A percentile compares a stretch with the other conserved stretches of the same genome.
Conservation (phyloP, 176 grass and related monocot species). For the Ensete ventricosum region DNA sequence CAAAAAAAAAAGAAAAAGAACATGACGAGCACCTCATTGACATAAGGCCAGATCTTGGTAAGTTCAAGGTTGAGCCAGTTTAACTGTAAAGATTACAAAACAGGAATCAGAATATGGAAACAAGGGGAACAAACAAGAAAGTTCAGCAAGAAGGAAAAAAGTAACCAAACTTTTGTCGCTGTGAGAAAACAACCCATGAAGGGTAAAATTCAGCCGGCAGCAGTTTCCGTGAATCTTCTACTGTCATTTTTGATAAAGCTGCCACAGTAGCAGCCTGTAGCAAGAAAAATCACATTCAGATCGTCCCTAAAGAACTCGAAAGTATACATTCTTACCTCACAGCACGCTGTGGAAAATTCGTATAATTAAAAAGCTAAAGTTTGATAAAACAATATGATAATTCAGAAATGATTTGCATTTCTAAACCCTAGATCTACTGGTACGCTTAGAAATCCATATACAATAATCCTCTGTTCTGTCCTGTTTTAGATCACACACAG, state of each 20-base stretch:
- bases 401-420: neutral
- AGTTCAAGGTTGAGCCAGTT: slow-evolving; percentile 92
- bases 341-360: neutral
- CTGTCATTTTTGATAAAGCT: slow-evolving; percentile 64
- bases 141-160: slow-evolving; percentile 6
- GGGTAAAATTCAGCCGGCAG: slow-evolving; percentile 72
- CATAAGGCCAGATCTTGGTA: slow-evolving; percentile 83
- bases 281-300: slow-evolving; percentile 1
- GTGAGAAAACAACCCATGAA: slow-evolving; percentile 88
- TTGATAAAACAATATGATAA: neutral
- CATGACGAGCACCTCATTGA: slow-evolving; percentile 49
- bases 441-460: neutral
- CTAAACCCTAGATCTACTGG: neutral
- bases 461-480: neutral
- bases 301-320: neutral
- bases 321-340: slow-evolving; percentile 3
- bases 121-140: neutral
- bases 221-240: slow-evolving; percentile 70
- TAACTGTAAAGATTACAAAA: slow-evolving; percentile 41
- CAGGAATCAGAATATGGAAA: slow-evolving; percentile 30
- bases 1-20: slow-evolving; percentile 12
- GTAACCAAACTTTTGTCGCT: slow-evolving; percentile 79
- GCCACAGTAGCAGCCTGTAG: slow-evolving; percentile 48
- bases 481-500: neutral
- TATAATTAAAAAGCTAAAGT: neutral